phyloP scores from a whole-genome alignment of 2,329 filamentous ascomycete genomes.

The Trichoderma harzianum region DNA sequence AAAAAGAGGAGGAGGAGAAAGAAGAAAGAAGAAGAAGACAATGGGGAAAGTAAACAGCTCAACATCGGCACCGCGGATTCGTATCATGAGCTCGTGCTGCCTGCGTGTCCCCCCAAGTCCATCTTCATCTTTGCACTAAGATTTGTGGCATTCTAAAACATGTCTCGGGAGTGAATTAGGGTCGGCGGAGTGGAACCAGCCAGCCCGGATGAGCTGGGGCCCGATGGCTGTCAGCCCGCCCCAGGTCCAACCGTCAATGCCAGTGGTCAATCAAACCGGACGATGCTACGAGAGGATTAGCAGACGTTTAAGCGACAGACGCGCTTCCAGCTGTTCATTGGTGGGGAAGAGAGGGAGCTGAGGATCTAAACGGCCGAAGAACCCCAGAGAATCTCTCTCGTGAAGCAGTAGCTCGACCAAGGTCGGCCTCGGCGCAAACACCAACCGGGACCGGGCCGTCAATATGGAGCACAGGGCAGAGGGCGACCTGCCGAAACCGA shows the following conservation, averaged over 20 bases:
- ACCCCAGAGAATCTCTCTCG: neutral
- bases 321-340: conserved; percentile 8
- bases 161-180: conserved; percentile 13
- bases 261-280: neutral
- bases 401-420: neutral
- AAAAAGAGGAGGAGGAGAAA: neutral
- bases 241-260: neutral
- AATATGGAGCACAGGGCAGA: neutral
- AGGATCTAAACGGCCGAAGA: neutral
- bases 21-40: neutral
- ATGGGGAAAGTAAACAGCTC: neutral
- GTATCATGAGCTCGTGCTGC: neutral
- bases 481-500: neutral
- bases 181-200: conserved; percentile 10
- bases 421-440: neutral
- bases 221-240: conserved; percentile 12
- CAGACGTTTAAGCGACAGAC: conserved; percentile 13
- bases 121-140: neutral
- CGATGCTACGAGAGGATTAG: neutral
- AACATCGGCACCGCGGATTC: neutral
- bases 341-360: neutral
- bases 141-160: neutral
- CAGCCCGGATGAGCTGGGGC: neutral
- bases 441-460: neutral
- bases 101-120: neutral